Percentiles rank a stretch among this genome's conserved stretches.
Conservation (phyloP, 78 protist species). For the Chrysochromulina parva region DNA sequence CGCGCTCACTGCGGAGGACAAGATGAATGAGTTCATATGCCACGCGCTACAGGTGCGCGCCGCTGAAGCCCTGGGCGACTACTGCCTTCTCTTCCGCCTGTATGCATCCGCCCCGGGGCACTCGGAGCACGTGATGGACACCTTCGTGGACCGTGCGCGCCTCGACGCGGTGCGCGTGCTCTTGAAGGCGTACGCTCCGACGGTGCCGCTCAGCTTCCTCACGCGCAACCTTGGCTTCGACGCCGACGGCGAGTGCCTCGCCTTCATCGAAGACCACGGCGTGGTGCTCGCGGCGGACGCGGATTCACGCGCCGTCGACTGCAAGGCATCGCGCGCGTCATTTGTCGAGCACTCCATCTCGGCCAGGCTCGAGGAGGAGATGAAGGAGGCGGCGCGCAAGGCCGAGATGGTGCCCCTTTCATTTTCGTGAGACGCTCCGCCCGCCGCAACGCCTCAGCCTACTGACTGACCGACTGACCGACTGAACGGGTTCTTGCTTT, state of each 20-base stretch:
- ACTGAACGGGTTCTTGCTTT: too few species aligned
- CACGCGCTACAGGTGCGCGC: slow-evolving; percentile 13
- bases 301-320: not conserved
- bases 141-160: not conserved
- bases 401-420: not conserved
- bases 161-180: not conserved
- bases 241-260: not conserved
- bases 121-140: not conserved
- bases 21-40: not conserved
- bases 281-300: not conserved
- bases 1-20: not conserved
- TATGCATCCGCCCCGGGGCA: not conserved
- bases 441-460: too few species aligned
- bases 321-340: not conserved
- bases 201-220: not conserved
- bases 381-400: not conserved
- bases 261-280: not conserved
- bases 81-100: not conserved
- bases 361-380: not conserved
- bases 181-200: not conserved
- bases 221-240: not conserved
- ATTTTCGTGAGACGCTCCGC: too few species aligned
- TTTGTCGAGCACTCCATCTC: not conserved
- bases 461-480: too few species aligned
- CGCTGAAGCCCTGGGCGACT: not conserved